These are phyloP conservation scores for Aspergillus carbonarius DNA, from an alignment of 2,329 filamentous ascomycete species.

Conservation along the genomic window DNA sequence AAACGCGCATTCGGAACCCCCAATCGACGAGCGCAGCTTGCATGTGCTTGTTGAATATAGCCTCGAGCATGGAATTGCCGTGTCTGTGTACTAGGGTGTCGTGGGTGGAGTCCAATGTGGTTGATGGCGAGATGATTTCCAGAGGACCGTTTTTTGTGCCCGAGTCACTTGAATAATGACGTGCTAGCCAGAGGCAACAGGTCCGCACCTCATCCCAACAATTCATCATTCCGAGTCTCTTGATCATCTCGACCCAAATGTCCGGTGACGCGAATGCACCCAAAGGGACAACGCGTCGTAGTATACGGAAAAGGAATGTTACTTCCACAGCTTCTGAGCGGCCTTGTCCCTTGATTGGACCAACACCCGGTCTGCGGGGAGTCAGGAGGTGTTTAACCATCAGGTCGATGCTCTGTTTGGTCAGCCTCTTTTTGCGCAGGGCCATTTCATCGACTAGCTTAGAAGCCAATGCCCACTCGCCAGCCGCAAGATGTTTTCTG, in stretches of 20 bases:
- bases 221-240: constrained; percentile 58
- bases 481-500: constrained; percentile 37
- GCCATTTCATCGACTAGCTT: constrained; percentile 52
- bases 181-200: constrained; percentile 53
- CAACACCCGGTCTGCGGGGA: constrained; percentile 27
- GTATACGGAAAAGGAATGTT: constrained; percentile 47
- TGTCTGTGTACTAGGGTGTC: constrained; percentile 1
- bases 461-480: constrained; percentile 31
- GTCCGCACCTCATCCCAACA: constrained; percentile 53
- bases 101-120: not conserved
- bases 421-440: constrained; percentile 43
- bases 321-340: constrained; percentile 39
- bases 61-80: constrained; percentile 31
- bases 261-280: constrained; percentile 43
- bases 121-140: constrained; percentile 10
- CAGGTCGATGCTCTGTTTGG: constrained; percentile 44
- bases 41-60: constrained; percentile 44
- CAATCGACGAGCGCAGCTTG: constrained; percentile 52
- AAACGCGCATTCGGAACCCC: constrained; percentile 45
- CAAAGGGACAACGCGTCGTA: constrained; percentile 49
- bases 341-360: constrained; percentile 24
- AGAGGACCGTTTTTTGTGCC: constrained; percentile 13
- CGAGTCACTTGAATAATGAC: constrained; percentile 34
- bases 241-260: constrained; percentile 59
- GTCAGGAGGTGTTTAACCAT: constrained; percentile 41